Evolutionary conservation across 495 filamentous ascomycete species (phyloP).

Genomic region (Penicillium macrosclerotiorum): DNA sequence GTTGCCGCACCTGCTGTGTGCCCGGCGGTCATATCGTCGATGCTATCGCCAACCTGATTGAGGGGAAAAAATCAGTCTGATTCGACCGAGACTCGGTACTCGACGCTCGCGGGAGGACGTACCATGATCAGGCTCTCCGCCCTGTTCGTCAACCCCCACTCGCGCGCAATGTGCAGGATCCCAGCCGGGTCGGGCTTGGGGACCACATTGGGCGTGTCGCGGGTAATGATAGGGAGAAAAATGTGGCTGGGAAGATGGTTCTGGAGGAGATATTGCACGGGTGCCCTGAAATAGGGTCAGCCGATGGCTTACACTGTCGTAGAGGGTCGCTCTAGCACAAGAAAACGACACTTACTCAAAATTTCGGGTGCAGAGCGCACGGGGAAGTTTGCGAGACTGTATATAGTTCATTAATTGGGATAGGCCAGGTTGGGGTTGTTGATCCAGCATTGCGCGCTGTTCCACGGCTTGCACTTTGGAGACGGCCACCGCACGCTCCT

Average conservation of each 20-base stretch:
- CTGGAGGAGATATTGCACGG: constrained; percentile 66
- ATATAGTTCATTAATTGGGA: constrained; percentile 74
- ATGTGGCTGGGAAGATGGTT: constrained; percentile 66
- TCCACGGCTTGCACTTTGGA: constrained; percentile 76
- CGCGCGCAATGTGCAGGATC: constrained; percentile 74
- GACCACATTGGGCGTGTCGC: constrained; percentile 64
- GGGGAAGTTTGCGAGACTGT: constrained; percentile 59
- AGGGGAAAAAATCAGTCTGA: background rate
- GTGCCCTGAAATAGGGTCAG: constrained; percentile 40
- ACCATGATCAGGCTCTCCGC: constrained; percentile 56
- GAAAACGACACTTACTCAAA: constrained; percentile 64
- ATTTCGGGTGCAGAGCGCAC: constrained; percentile 92
- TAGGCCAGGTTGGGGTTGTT: constrained; percentile 79
- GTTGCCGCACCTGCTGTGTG: constrained; percentile 83
- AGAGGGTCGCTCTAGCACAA: too few species aligned
- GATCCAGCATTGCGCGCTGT: constrained; percentile 69
- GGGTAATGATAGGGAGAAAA: constrained; percentile 82
- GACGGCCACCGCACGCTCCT: constrained; percentile 62
- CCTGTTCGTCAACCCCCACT: constrained; percentile 64
- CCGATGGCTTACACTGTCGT: background rate
- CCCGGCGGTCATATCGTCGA: constrained; percentile 93
- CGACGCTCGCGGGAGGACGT: constrained; percentile 3
- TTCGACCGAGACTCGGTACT: background rate
- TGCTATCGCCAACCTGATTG: constrained; percentile 74
- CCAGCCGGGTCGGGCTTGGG: constrained; percentile 90